Conservation (phyloP, 2,329 filamentous ascomycete genomes). For the Pezicula carpinea region DNA sequence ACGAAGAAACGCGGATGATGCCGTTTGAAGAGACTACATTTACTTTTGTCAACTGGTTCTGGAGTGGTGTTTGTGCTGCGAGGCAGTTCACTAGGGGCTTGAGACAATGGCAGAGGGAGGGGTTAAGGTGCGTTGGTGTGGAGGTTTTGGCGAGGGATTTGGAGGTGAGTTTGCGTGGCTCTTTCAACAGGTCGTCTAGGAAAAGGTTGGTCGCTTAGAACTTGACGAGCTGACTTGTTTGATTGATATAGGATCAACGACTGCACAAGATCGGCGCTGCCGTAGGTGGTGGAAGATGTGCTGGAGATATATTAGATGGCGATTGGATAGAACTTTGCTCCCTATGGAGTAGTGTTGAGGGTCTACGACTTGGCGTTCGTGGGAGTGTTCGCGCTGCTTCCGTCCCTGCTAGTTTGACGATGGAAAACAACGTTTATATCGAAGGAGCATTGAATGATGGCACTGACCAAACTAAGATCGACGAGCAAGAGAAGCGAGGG, state of each 20-base stretch:
- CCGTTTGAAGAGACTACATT: slow-evolving; percentile 42
- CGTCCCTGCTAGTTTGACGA: neutral
- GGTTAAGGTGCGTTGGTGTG: slow-evolving; percentile 36
- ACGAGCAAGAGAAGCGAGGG: neutral
- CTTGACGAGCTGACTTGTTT: neutral
- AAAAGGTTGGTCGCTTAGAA: neutral
- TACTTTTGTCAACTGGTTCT: slow-evolving; percentile 41
- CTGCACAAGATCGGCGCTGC: no score
- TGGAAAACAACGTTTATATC: neutral
- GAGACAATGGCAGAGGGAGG: slow-evolving; percentile 37
- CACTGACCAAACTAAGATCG: neutral
- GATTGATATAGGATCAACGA: neutral
- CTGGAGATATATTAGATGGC: neutral
- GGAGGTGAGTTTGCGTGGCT: neutral
- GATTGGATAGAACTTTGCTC: slow-evolving; percentile 15
- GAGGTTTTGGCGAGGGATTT: slow-evolving; percentile 38
- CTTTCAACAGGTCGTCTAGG: neutral
- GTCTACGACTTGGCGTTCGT: slow-evolving; percentile 9
- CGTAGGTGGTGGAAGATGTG: no score
- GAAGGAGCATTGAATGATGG: neutral
- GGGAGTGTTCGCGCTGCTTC: neutral
- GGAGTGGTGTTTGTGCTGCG: slow-evolving; percentile 39
- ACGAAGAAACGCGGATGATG: slow-evolving; percentile 35
- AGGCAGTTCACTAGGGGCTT: slow-evolving; percentile 31
- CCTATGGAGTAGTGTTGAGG: slow-evolving; percentile 10